A percentile compares a stretch with the other conserved stretches of the same genome.
Evolutionary conservation across 2,329 filamentous ascomycete genomes (phyloP).

Genomic region (Nemania abortiva): DNA sequence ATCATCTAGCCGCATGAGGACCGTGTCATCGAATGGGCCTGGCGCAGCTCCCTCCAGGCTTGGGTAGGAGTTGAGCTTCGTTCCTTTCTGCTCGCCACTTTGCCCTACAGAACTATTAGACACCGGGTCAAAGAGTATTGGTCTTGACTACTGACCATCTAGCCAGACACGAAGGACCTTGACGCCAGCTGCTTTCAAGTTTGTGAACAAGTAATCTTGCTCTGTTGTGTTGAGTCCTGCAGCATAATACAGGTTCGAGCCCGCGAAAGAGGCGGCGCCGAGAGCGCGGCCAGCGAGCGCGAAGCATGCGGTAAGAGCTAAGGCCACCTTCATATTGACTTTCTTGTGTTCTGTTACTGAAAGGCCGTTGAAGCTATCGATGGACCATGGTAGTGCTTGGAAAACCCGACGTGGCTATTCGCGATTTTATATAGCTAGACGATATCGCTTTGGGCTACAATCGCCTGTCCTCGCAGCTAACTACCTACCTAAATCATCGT

Average conservation of each 20-base stretch:
- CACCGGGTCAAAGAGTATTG: too few relatives aligned
- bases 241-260: slow-evolving; percentile 20
- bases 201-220: slow-evolving; percentile 21
- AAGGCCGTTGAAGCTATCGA: background rate
- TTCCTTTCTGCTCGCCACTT: slow-evolving; percentile 8
- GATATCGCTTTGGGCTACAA: background rate
- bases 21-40: slow-evolving; percentile 5
- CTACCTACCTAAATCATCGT: background rate
- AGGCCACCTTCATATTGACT: slow-evolving; percentile 8
- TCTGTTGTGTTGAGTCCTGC: slow-evolving; percentile 9
- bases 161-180: slow-evolving; percentile 24
- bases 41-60: slow-evolving; percentile 14
- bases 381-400: background rate
- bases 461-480: background rate
- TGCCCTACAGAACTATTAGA: slow-evolving; percentile 7
- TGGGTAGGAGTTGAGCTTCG: background rate
- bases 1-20: slow-evolving; percentile 16
- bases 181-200: slow-evolving; percentile 14
- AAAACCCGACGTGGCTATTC: slow-evolving; percentile 5
- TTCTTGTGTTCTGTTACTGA: background rate
- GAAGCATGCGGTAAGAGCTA: slow-evolving; percentile 9
- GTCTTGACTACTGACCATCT: background rate
- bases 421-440: slow-evolving; percentile 4
- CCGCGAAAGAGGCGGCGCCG: slow-evolving; percentile 16
- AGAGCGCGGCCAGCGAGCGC: slow-evolving; percentile 20